Conservation (phyloP, 495 filamentous ascomycete species). For the Aspergillus diversus region DNA sequence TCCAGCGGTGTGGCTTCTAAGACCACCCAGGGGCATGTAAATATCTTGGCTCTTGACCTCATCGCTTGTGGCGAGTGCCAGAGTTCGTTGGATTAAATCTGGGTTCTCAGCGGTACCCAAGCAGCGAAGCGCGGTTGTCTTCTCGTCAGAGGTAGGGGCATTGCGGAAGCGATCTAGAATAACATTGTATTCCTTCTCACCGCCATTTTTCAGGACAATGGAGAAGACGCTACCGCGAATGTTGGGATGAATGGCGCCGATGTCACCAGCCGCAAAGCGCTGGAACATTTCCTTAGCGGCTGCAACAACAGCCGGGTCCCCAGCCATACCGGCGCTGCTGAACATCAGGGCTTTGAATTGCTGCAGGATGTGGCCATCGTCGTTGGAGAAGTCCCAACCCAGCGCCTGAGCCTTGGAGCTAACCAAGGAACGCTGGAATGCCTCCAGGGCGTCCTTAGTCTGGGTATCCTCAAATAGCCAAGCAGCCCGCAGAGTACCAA, state of each 20-base stretch:
- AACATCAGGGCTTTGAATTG: conserved; percentile 76
- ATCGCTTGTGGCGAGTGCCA: conserved; percentile 72
- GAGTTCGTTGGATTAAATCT: conserved; percentile 78
- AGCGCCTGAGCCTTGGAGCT: conserved; percentile 78
- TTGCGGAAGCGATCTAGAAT: conserved; percentile 80
- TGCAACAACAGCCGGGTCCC: conserved; percentile 59
- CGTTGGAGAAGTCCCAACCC: conserved; percentile 84
- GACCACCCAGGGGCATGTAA: conserved; percentile 80
- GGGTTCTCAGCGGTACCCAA: conserved; percentile 79
- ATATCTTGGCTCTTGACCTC: conserved; percentile 97
- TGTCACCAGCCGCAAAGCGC: conserved; percentile 61
- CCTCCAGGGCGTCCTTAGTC: conserved; percentile 73
- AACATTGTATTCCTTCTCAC: conserved; percentile 67
- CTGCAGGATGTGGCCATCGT: conserved; percentile 85
- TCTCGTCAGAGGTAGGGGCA: conserved; percentile 90
- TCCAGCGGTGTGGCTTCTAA: conserved; percentile 77
- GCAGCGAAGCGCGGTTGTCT: conserved; percentile 89
- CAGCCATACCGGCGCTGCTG: conserved; percentile 61
- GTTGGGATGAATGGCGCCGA: conserved; percentile 67
- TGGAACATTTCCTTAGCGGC: conserved; percentile 69
- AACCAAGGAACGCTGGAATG: conserved; percentile 77
- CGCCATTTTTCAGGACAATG: conserved; percentile 63
- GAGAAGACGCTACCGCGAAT: conserved; percentile 65
- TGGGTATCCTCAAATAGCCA: conserved; percentile 87
- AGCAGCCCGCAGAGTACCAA: conserved; percentile 73